Base-by-base conservation (phyloP, 169 alveolate genomes). In the Toxoplasma gondii region DNA sequence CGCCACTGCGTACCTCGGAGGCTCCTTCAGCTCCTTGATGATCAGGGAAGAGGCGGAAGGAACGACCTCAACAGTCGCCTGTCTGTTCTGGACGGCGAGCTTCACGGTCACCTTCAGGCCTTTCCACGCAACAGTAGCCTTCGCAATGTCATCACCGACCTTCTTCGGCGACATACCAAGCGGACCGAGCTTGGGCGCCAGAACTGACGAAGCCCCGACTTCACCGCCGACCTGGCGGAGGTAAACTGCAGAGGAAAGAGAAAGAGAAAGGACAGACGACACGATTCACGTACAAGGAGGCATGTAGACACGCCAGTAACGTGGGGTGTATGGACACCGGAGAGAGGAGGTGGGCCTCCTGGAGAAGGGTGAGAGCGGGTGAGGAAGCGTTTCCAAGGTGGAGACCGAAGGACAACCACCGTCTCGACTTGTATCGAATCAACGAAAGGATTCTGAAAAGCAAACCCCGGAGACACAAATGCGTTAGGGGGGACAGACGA, bases 131-230 rank as follows among this genome's bases (percentile, higher is more conserved):
- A 97, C 96, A 17, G 99, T 98, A 93, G 99, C 99, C 97, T 98
- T 98, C 91, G 99, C 99, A 96, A 99, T 99, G 88, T 99, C 99
- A 92, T 99, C 99, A 90, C 99, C 99, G 64, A 98, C 99, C 97
- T 99, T 99, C 96, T 96, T 96, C 81, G 97, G 96, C 36, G 97
- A 94, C 97, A 96, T 96, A 88, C 95, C 99, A 80, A 98, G 97
- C 49, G 99, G 99, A 94, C 99, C 99, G 91, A 99, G 97, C 96
- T 99, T 99, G 17, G 99, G 99, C 67, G 99, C 99, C 53, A 99
- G 98, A 88, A 99, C 99, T 49, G 99, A 98, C 45, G 99, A 98
- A 70, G 99, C 99, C 74, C 99, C 99, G 64, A 98, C 98, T 96
- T 99, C 99, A 38, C 99, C 99, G 92, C 99, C 99, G 53, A 98